Percentiles rank a stretch among this genome's conserved stretches.
Evolutionary conservation across 306 rosid species (phyloP).

Genomic region (Psophocarpus tetragonolobus): DNA sequence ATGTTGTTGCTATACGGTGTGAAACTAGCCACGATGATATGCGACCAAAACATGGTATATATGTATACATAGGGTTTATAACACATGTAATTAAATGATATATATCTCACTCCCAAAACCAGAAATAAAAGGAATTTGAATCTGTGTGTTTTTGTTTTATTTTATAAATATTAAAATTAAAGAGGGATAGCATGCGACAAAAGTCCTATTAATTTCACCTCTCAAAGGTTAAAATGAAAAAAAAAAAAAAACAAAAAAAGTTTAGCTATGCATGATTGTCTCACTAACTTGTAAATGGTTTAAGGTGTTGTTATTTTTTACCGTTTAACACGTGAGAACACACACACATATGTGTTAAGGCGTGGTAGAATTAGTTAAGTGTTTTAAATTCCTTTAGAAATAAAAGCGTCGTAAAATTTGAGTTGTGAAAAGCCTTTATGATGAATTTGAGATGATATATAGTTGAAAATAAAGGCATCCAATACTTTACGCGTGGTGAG

Average conservation of each 20-base stretch:
- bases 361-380: too few species aligned
- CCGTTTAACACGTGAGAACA: background rate
- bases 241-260: background rate
- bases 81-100: background rate
- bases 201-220: background rate
- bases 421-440: too few species aligned
- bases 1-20: background rate
- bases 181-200: background rate
- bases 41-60: background rate
- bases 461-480: too few species aligned
- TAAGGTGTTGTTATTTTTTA: background rate
- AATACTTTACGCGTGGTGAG: too few species aligned
- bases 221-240: background rate
- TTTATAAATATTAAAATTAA: background rate
- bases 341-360: too few species aligned
- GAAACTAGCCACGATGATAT: background rate
- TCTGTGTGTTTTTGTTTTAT: constrained; percentile 4
- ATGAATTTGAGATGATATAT: too few species aligned
- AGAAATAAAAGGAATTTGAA: background rate
- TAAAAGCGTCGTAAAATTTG: too few species aligned
- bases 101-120: background rate
- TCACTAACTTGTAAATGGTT: background rate
- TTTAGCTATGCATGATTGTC: background rate
- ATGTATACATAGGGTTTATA: background rate
- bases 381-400: too few species aligned